A percentile compares a stretch with the other conserved stretches of the same genome.
phyloP scores from a whole-genome alignment of 192 early-diverging fungal species.

The Hyaloraphidium curvatum region DNA sequence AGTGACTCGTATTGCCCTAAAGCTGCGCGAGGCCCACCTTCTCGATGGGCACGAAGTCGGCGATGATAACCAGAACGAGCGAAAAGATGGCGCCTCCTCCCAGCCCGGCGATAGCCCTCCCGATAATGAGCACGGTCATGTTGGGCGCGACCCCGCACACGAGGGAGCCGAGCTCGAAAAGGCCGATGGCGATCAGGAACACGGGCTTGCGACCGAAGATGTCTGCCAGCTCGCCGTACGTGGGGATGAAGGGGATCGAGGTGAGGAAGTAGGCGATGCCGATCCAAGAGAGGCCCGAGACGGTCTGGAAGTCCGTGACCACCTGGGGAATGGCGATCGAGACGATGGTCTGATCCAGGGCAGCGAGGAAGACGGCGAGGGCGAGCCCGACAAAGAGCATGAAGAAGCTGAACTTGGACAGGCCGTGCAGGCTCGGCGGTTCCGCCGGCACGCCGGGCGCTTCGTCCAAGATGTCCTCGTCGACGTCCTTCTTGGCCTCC shows the following conservation, averaged over 20 bases:
- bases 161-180: slow-evolving; percentile 65
- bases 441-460: too few species aligned
- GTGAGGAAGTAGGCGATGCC: not conserved
- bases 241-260: slow-evolving; percentile 44
- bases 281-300: not conserved
- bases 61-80: slow-evolving; percentile 60
- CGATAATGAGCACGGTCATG: slow-evolving; percentile 44
- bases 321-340: slow-evolving; percentile 11
- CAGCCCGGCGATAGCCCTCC: slow-evolving; percentile 56
- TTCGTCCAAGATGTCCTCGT: too few species aligned
- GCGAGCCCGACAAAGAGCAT: slow-evolving; percentile 14
- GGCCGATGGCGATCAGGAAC: slow-evolving; percentile 46
- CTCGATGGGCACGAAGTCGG: slow-evolving; percentile 53
- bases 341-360: slow-evolving; percentile 24
- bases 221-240: slow-evolving; percentile 73
- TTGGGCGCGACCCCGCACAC: slow-evolving; percentile 55
- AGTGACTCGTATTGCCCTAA: not conserved
- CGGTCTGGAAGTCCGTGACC: not conserved
- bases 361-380: slow-evolving; percentile 17
- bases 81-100: slow-evolving; percentile 62
- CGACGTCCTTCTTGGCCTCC: too few species aligned
- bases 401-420: too few species aligned
- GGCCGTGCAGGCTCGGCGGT: too few species aligned
- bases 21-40: not conserved
- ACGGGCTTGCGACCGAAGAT: slow-evolving; percentile 74